These are phyloP conservation scores for Neoarthrinium moseri DNA, from an alignment of 2,329 filamentous ascomycete species.

Conservation along the genomic window DNA sequence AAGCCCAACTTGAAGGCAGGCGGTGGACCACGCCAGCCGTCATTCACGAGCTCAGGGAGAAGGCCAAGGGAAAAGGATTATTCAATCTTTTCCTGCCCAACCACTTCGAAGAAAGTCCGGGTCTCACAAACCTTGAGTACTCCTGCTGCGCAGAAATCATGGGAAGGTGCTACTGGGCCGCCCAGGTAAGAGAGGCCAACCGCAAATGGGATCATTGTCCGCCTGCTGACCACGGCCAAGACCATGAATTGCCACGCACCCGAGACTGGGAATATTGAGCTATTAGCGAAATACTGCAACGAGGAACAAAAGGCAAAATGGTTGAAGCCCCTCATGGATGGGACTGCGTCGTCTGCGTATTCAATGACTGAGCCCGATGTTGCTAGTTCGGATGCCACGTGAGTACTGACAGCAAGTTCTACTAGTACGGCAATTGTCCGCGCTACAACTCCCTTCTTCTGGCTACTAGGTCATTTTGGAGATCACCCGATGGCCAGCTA, in stretches of 20 bases:
- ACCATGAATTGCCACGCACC: slow-evolving; percentile 45
- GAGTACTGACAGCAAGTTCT: no score
- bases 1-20: slow-evolving; percentile 32
- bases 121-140: slow-evolving; percentile 44
- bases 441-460: no score
- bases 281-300: slow-evolving; percentile 50
- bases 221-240: neutral
- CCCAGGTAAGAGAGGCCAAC: slow-evolving; percentile 13
- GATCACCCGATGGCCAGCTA: no score
- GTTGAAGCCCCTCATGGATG: slow-evolving; percentile 46
- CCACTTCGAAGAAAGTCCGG: slow-evolving; percentile 38
- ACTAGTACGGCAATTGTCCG: no score
- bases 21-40: slow-evolving; percentile 38
- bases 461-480: no score
- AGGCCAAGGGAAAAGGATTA: slow-evolving; percentile 35
- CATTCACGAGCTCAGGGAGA: slow-evolving; percentile 38
- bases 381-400: slow-evolving; percentile 47
- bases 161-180: slow-evolving; percentile 43
- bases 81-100: slow-evolving; percentile 40
- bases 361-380: slow-evolving; percentile 51
- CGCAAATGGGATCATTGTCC: neutral
- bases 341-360: slow-evolving; percentile 47
- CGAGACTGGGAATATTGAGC: slow-evolving; percentile 51
- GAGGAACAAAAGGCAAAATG: slow-evolving; percentile 47
- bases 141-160: slow-evolving; percentile 44